These are phyloP conservation scores for Beauveria sp. DNA, from an alignment of 2,329 filamentous ascomycete species.

Conservation along the genomic window DNA sequence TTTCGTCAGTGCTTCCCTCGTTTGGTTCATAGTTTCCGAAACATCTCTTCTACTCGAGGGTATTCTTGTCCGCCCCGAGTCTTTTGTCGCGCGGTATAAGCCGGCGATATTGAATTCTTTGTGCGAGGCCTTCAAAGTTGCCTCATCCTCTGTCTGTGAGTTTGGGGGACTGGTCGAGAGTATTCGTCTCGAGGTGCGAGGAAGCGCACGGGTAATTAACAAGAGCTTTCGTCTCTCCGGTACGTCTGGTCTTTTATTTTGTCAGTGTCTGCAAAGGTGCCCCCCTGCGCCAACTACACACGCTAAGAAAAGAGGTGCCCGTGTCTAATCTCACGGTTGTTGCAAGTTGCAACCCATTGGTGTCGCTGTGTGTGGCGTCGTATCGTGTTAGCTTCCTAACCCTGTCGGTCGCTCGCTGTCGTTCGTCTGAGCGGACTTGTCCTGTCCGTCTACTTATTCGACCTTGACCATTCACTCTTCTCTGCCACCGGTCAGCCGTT, in stretches of 20 bases:
- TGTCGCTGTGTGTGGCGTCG: background rate
- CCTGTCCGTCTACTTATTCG: background rate
- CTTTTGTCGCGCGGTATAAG: background rate
- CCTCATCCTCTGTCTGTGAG: background rate
- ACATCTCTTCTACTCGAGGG: background rate
- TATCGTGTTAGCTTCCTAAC: background rate
- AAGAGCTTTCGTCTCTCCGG: too few species aligned
- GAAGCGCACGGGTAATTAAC: too few species aligned
- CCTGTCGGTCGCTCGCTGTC: background rate
- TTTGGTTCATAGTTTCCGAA: background rate
- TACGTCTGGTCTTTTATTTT: background rate
- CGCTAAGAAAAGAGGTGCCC: background rate
- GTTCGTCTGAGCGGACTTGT: background rate
- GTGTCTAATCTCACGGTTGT: conserved; percentile 2
- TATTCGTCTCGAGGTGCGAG: too few species aligned
- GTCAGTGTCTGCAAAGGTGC: background rate
- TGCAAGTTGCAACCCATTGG: background rate
- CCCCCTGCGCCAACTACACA: background rate
- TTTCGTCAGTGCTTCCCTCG: background rate
- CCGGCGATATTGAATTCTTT: too few species aligned
- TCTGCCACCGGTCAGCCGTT: background rate
- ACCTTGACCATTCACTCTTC: background rate
- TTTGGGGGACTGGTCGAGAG: too few species aligned
- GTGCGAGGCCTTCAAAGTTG: background rate
- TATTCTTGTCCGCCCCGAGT: background rate